These are phyloP conservation scores for Fusarium clavum DNA, from an alignment of 2,329 filamentous ascomycete genomes.

Conservation along the genomic window DNA sequence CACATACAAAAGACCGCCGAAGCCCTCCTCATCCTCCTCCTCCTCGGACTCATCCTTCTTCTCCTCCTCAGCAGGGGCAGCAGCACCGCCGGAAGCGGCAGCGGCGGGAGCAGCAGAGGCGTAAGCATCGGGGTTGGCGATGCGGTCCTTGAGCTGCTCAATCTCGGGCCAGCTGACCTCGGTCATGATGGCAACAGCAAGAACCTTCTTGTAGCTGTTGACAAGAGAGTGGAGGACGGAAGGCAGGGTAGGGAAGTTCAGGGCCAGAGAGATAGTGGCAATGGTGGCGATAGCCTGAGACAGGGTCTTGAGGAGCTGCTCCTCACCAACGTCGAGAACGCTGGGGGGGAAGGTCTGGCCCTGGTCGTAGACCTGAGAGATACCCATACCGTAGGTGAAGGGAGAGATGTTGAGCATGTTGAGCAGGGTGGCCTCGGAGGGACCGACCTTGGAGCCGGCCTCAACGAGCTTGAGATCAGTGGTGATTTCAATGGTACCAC, in stretches of 20 bases:
- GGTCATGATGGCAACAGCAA: conserved; percentile 89
- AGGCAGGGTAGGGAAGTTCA: conserved; percentile 95
- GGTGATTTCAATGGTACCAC: conserved; percentile 99
- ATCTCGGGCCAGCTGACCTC: conserved; percentile 96
- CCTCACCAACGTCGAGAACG: conserved; percentile 94
- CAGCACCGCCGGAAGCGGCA: conserved; percentile 65
- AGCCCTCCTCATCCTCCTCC: conserved; percentile 75
- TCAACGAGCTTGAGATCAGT: conserved; percentile 98
- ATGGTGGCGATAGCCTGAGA: conserved; percentile 85
- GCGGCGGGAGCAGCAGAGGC: conserved; percentile 82
- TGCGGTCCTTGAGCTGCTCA: conserved; percentile 98
- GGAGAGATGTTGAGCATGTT: conserved; percentile 99
- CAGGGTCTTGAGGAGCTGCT: conserved; percentile 90
- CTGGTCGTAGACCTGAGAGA: conserved; percentile 96
- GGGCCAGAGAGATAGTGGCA: conserved; percentile 88
- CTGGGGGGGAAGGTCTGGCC: conserved; percentile 89
- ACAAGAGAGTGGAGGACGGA: conserved; percentile 96
- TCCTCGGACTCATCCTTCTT: conserved; percentile 76
- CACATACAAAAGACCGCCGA: conserved; percentile 82
- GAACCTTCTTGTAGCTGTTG: conserved; percentile 98
- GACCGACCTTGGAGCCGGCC: conserved; percentile 91
- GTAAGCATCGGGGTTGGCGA: conserved; percentile 98
- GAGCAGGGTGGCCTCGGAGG: conserved; percentile 97
- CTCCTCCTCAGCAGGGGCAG: conserved; percentile 68
- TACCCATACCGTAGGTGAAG: conserved; percentile 99